phyloP scores from a whole-genome alignment of 495 filamentous ascomycete species.

The Penicillium cinerascens region DNA sequence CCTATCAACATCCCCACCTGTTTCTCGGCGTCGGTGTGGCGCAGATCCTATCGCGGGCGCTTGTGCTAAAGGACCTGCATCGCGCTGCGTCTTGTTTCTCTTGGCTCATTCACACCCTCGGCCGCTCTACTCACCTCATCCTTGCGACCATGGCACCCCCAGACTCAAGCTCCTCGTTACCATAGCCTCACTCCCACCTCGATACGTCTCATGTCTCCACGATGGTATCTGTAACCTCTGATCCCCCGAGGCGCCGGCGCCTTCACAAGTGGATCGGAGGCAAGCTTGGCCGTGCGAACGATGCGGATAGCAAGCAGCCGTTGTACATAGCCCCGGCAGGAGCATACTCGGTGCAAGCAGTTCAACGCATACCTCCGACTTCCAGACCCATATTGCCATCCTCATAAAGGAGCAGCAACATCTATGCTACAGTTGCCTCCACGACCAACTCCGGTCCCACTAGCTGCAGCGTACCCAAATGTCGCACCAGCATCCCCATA shows the following conservation, averaged over 20 bases:
- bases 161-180: not conserved
- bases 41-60: not conserved
- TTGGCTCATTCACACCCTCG: not conserved
- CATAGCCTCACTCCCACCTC: not conserved
- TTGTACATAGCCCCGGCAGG: not conserved
- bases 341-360: not conserved
- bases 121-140: not conserved
- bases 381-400: not conserved
- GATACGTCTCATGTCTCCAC: not conserved
- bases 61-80: not conserved
- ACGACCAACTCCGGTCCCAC: not conserved
- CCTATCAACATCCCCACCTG: not conserved
- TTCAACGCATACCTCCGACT: not conserved
- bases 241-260: not conserved
- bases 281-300: not conserved
- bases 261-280: not conserved
- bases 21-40: not conserved
- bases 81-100: not conserved
- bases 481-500: not conserved
- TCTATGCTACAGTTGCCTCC: slow-evolving; percentile 3
- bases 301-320: not conserved
- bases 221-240: not conserved
- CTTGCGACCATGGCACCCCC: not conserved
- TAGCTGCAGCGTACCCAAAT: not conserved
- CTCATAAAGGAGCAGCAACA: not conserved